A percentile compares a stretch with the other conserved stretches of the same genome.
Evolutionary conservation across 1,284 basidiomycete species (phyloP).

Genomic region (Apiotrichum sp.): DNA sequence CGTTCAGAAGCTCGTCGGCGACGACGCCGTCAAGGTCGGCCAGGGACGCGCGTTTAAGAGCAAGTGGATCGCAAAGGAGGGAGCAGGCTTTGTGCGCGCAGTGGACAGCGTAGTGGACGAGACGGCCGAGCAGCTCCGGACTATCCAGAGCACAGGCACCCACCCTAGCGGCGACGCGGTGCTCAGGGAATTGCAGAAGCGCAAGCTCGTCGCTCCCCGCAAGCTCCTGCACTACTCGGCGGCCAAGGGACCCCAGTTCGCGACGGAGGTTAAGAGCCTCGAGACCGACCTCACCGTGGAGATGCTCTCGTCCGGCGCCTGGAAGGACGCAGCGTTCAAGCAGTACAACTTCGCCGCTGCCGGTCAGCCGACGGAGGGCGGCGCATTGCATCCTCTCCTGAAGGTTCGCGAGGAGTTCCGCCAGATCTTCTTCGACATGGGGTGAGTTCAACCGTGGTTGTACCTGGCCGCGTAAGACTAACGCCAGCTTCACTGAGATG

Average conservation of each 20-base stretch:
- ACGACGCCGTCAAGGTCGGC: conserved; percentile 77
- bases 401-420: conserved; percentile 98
- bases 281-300: conserved; percentile 97
- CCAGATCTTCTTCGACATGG: conserved; percentile 99
- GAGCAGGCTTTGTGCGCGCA: conserved; percentile 75
- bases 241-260: conserved; percentile 78
- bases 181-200: conserved; percentile 80
- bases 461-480: background rate
- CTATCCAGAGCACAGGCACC: conserved; percentile 64
- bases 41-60: conserved; percentile 96
- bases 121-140: conserved; percentile 68
- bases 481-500: conserved; percentile 92
- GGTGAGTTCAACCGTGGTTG: conserved; percentile 53
- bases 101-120: conserved; percentile 61
- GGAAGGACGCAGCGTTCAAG: conserved; percentile 90
- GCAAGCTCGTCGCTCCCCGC: conserved; percentile 68
- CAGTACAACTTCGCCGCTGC: conserved; percentile 99
- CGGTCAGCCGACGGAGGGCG: conserved; percentile 78
- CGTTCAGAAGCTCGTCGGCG: conserved; percentile 62
- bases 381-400: conserved; percentile 89
- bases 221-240: conserved; percentile 95
- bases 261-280: conserved; percentile 88
- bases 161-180: conserved; percentile 60
- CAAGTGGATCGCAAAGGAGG: conserved; percentile 92
- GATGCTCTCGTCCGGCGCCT: conserved; percentile 80